phyloP scores from a whole-genome alignment of 2,329 filamentous ascomycete genomes.

The Anthostomella pinea region DNA sequence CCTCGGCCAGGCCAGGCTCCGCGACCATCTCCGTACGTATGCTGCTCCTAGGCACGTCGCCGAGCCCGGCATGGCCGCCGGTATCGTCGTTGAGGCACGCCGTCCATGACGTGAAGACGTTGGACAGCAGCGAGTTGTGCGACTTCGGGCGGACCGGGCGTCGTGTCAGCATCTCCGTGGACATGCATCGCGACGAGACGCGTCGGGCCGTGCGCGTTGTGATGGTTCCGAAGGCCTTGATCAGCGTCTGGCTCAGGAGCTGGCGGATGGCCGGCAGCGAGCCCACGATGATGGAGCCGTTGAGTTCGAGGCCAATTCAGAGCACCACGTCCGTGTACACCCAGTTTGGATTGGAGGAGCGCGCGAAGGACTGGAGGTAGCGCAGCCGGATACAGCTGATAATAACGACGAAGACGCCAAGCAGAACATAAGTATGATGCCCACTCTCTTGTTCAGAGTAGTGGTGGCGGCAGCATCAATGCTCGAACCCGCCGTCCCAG shows the following conservation, averaged over 20 bases:
- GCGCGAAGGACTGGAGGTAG: constrained; percentile 33
- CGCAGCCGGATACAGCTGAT: constrained; percentile 37
- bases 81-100: not conserved
- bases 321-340: constrained; percentile 35
- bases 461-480: constrained; percentile 32
- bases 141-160: not conserved
- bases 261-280: constrained; percentile 40
- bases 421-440: constrained; percentile 37
- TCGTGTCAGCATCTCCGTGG: not conserved
- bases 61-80: not conserved
- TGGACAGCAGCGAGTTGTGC: not conserved
- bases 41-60: not conserved
- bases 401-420: constrained; percentile 36
- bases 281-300: constrained; percentile 40
- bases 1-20: not conserved
- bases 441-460: constrained; percentile 26
- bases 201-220: not conserved
- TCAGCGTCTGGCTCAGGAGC: constrained; percentile 15
- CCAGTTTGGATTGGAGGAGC: constrained; percentile 32
- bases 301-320: constrained; percentile 43
- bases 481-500: constrained; percentile 27
- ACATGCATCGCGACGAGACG: not conserved
- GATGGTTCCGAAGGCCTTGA: not conserved
- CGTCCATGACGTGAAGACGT: not conserved
- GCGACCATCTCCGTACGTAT: not conserved